Evolutionary conservation across 305 asterid genomes (phyloP), one percentile per base, ranked within the genome.

Genomic region (Fraxinus baroniana): DNA sequence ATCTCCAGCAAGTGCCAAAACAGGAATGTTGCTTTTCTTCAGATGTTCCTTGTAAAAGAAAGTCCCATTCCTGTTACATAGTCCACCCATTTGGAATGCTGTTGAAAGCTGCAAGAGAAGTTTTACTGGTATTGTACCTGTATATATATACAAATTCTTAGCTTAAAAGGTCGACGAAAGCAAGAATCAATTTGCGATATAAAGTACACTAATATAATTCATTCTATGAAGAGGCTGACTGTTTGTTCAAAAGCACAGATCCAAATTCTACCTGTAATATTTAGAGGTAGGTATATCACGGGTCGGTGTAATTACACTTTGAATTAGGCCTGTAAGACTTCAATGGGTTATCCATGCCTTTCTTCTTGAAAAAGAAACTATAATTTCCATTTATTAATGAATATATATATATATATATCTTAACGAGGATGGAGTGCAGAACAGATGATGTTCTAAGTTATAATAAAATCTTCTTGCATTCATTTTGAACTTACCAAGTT

Each of bases 101-200:
- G 97, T 90, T 1, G 95, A 87, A 81, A 95, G 88, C 89, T 95
- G 98, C 88, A 95, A 77, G 80, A 95, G 28, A 36, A 95, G 86
- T 87, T 93, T 95, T 76, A 94, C 96, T 73, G 98, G 97, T 84
- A 95, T 88, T 60, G 98, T 95, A 83, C 98, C 99, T 95, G 68
- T 44, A 44, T 9, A n/a, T 55, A 62, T 55, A 62, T 22, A 55
- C 44, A 30, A 7, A 77, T 10, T 66, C 36, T 9, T 66, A 64
- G 35, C 73, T 26, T 10, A 24, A 26, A 24, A 24, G 4, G 35
- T 64, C 1, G 17, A 64, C 1, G 7, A 24, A 64, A 20, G 72
- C 33, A 22, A 64, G 72, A 64, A 64, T 64, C 72, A 64, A 64
- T 64, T 64, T 20, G 72, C 17, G 17, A 64, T 24, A 62, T 1